Base-by-base conservation (phyloP, 1,139 yeast genomes). In the Taphrina sp. region DNA sequence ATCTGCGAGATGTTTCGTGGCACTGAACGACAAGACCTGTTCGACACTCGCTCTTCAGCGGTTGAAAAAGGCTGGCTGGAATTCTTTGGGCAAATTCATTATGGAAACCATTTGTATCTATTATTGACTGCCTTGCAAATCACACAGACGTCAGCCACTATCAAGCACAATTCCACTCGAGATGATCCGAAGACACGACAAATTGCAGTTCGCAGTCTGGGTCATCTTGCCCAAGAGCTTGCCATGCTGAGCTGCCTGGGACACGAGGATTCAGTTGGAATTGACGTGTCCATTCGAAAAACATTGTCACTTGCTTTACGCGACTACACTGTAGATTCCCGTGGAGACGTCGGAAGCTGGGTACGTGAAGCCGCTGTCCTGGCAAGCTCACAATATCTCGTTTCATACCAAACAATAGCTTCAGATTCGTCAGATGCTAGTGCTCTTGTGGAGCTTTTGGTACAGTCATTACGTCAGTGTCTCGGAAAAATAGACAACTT, bases 331-430 rank as follows among this genome's bases (percentile, higher is more conserved):
- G 59, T 63, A 1, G 72, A 69, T 37, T 58, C 65, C 3, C 64
- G 74, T n/a, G 76, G 76, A 2, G 76, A 73, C 58, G 69, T 72
- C 3, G 96, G 96, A 1, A 79, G 88, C 35, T 77, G 81, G 66
- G 77, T 88, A 0, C 73, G 96, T 52, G 63, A 67, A 1, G 76
- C 81, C 0, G 72, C 81, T 0, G 67, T 83, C 4, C 60, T 65
- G 5, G 65, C 79, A 3, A 65, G 83, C 5, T 34, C 39, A 5
- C 26, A 20, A n/a, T 17, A 41, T n/a, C 19, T 56, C 10, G 38
- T 58, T 61, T 26, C 0, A 51, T 62, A 2, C 74, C 76, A 61
- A 42, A 7, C 12, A 7, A 26, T 26, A 12, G 12, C 31, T n/a
- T n/a, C 29, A 3, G 46, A 23, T 16, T n/a, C 23, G 2, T 22